phyloP scores from a whole-genome alignment of 2,329 filamentous ascomycete genomes.

The Pseudocercospora fijiensis region DNA sequence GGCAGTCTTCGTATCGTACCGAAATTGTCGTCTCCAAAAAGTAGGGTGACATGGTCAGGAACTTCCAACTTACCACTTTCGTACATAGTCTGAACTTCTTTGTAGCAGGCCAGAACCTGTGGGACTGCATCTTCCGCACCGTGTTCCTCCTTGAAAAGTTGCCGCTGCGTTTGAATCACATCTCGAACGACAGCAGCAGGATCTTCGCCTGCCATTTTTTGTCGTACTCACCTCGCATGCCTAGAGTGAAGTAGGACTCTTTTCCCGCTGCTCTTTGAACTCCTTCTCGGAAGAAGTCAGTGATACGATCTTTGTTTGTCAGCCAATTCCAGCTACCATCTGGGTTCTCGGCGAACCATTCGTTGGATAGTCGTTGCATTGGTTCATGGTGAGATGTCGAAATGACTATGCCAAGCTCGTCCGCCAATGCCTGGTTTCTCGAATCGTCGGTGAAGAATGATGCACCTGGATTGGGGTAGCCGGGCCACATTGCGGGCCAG shows the following conservation, averaged over 20 bases:
- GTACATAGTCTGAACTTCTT: constrained; percentile 70
- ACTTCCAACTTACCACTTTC: constrained; percentile 60
- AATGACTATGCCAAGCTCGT: constrained; percentile 73
- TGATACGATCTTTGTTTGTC: constrained; percentile 66
- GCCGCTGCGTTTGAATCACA: neutral
- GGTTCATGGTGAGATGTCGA: constrained; percentile 73
- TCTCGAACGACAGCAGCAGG: neutral
- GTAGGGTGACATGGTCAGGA: constrained; percentile 64
- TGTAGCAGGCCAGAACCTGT: constrained; percentile 49
- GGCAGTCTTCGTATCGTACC: constrained; percentile 65
- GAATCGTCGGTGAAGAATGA: constrained; percentile 69
- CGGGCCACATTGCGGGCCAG: constrained; percentile 71
- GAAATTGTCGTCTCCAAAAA: constrained; percentile 66
- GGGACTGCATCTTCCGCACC: neutral
- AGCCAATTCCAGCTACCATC: constrained; percentile 66
- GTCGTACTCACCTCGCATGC: constrained; percentile 70
- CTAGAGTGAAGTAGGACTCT: constrained; percentile 64
- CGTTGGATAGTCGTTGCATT: constrained; percentile 60
- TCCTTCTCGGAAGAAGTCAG: constrained; percentile 67
- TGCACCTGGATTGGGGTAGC: constrained; percentile 47
- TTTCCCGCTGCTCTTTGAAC: constrained; percentile 65
- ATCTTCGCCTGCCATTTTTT: constrained; percentile 32
- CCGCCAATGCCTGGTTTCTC: constrained; percentile 65
- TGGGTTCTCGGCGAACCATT: constrained; percentile 48
- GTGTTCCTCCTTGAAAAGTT: neutral